Base-by-base conservation (phyloP, 2,329 filamentous ascomycete species). In the Fusarium setosum region DNA sequence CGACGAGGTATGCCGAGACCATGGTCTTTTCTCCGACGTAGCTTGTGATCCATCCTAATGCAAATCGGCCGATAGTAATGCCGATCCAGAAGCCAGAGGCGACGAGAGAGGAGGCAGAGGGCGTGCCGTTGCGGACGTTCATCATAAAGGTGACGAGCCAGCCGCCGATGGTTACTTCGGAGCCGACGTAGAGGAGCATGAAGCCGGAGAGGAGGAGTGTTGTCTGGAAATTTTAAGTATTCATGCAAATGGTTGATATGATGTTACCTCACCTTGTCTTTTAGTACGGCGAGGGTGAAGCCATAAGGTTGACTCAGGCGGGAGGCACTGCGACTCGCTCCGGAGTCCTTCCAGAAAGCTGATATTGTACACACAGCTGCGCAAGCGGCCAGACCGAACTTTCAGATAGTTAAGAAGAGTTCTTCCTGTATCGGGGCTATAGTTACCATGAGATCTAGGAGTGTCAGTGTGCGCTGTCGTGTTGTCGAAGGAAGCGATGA, bases 21-120 rank as follows among this genome's bases (percentile, higher is more conserved):
- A 52, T 52, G 6, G 13, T 52, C 21, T 37, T 49, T 24, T 49
- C 45, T 10, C 45, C 45, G 12, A 24, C 32, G 20, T 35, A 29
- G 32, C 31, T 49, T 3, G 37, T 54, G 29, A 44, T 23, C 50
- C 38, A 45, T 3, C 48, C 48, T 3, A 52, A 18, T 1, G 35
- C 35, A 18, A 52, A 52, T 10, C 48, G 35, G 0, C 48, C 35
- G 5, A 41, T 18, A 11, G 48, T 52, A 18, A 52, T 41, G 13
- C 48, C 48, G 26, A 52, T 52, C 48, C 48, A 52, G 35, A 52
- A 41, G 9, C 48, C 48, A 13, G 48, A 52, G 11, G 35, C 48
- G 48, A 52, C 48, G 23, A 52, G 37, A 2, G 48, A 52, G 5
- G 48, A 52, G 34, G 48, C 48, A 4, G 48, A 51, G 31, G 48